These are phyloP conservation scores for Phytopythium montanum DNA, from an alignment of 352 stramenopile species.

Conservation along the genomic window DNA sequence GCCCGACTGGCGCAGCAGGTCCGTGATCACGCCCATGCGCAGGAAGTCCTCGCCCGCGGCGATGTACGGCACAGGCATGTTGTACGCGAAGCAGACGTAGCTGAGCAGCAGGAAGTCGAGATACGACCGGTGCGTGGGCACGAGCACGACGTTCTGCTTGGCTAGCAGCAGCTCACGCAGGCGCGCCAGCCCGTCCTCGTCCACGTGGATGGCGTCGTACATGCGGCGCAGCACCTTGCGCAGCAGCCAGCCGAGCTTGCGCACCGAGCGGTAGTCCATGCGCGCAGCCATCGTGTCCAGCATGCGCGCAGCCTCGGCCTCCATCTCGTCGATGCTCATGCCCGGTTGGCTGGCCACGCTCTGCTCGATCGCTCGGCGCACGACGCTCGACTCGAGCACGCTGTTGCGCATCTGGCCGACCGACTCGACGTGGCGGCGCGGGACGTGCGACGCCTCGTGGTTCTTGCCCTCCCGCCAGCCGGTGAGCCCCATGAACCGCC, in stretches of 20 bases:
- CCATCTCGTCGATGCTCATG: conserved; percentile 38
- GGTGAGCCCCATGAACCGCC: conserved; percentile 83
- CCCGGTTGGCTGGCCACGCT: conserved; percentile 23
- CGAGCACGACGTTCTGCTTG: conserved; percentile 63
- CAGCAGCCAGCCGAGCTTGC: conserved; percentile 75
- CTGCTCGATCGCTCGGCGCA: conserved; percentile 52
- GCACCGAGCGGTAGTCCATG: conserved; percentile 71
- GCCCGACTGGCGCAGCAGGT: conserved; percentile 61
- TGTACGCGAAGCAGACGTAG: conserved; percentile 88
- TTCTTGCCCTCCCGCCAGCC: conserved; percentile 84
- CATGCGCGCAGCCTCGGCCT: conserved; percentile 55
- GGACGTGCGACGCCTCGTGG: conserved; percentile 84
- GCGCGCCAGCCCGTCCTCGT: conserved; percentile 66
- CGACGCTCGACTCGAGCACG: conserved; percentile 59
- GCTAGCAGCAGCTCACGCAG: conserved; percentile 62
- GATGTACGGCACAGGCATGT: conserved; percentile 82
- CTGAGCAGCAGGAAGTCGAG: conserved; percentile 85
- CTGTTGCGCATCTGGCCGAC: conserved; percentile 60
- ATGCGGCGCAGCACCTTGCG: conserved; percentile 81
- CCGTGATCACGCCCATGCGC: conserved; percentile 60
- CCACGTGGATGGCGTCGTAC: conserved; percentile 87
- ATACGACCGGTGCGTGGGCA: conserved; percentile 85
- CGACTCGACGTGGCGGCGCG: conserved; percentile 59
- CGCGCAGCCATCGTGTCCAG: conserved; percentile 74
- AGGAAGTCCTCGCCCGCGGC: conserved; percentile 80